These are phyloP conservation scores for Physocladia obscura DNA, from an alignment of 192 early-diverging fungal species.

Conservation along the genomic window DNA sequence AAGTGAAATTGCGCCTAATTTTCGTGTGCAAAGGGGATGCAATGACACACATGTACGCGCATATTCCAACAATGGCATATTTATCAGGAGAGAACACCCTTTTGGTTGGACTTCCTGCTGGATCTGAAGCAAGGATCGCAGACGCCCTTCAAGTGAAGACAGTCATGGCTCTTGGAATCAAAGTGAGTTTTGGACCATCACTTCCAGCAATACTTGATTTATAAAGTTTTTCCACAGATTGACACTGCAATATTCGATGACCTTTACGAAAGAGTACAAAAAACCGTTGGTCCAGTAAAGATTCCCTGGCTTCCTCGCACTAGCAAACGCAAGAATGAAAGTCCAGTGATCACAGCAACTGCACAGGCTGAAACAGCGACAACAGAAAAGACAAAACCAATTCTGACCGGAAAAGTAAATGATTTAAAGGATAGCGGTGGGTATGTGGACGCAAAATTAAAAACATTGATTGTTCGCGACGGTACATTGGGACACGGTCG, in stretches of 20 bases:
- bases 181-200: conserved; percentile 7
- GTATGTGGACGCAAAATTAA: neutral
- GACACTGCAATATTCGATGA: neutral
- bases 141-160: conserved; percentile 26
- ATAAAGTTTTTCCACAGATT: neutral
- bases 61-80: conserved; percentile 32
- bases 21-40: conserved; percentile 36
- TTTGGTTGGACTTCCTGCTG: conserved; percentile 32
- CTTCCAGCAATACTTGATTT: neutral
- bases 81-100: conserved; percentile 9
- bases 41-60: conserved; percentile 31
- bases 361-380: neutral
- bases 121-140: conserved; percentile 20
- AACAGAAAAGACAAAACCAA: too few species aligned
- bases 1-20: conserved; percentile 6
- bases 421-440: too few species aligned
- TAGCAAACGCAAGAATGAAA: too few species aligned
- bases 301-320: conserved; percentile 2
- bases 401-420: too few species aligned
- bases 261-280: neutral
- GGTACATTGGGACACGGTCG: neutral
- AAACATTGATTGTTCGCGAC: neutral
- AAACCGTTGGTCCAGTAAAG: neutral
- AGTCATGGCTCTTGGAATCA: conserved; percentile 28
- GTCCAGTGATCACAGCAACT: neutral